Conservation (phyloP, 768 basidiomycete species). For the Boletus coccyginus region DNA sequence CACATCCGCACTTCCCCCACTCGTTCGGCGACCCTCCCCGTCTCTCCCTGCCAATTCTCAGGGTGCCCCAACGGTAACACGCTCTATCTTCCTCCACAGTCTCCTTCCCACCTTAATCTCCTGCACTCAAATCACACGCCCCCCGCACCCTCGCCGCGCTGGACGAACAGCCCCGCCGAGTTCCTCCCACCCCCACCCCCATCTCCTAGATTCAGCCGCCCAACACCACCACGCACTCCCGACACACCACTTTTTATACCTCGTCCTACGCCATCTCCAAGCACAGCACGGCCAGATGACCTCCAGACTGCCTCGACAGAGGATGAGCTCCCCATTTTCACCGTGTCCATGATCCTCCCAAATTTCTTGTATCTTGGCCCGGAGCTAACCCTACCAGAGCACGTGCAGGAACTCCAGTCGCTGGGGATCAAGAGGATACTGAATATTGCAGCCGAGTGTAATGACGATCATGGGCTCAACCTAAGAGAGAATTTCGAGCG, state of each 20-base stretch:
- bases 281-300: conserved; percentile 60
- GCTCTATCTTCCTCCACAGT: conserved; percentile 34
- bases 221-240: conserved; percentile 39
- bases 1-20: conserved; percentile 58
- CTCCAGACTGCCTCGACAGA: conserved; percentile 22
- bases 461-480: conserved; percentile 73
- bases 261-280: conserved; percentile 44
- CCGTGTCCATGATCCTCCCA: conserved; percentile 89
- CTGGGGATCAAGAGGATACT: conserved; percentile 85
- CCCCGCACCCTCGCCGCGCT: conserved; percentile 46
- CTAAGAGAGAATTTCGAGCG: conserved; percentile 73
- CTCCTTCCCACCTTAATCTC: conserved; percentile 62
- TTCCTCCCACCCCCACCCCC: conserved; percentile 38
- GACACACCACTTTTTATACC: conserved; percentile 34
- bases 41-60: conserved; percentile 28
- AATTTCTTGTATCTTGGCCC: conserved; percentile 90
- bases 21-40: conserved; percentile 60
- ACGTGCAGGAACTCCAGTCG: conserved; percentile 68
- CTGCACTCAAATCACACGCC: conserved; percentile 59
- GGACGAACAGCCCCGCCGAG: conserved; percentile 34
- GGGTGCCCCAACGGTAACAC: conserved; percentile 20
- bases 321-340: conserved; percentile 64
- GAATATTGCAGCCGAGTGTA: conserved; percentile 90
- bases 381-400: conserved; percentile 70
- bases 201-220: conserved; percentile 21